Evolutionary conservation across 495 filamentous ascomycete genomes (phyloP).

Genomic region (Xylaria flabelliformis): DNA sequence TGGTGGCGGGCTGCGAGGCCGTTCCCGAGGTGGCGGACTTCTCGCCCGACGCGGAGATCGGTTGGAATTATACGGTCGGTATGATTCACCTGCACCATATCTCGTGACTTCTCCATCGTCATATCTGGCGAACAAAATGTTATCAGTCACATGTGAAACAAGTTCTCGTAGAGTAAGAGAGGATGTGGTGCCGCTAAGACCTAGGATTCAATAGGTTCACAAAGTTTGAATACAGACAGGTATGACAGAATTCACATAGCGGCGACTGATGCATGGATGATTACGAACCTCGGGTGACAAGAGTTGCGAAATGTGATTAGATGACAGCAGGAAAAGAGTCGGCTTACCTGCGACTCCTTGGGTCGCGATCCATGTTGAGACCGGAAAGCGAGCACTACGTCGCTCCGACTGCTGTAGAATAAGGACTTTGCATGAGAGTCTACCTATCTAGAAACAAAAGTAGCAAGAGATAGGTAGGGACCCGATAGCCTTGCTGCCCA

Average conservation of each 20-base stretch:
- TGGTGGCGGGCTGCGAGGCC: slow-evolving; percentile 44
- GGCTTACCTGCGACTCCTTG: slow-evolving; percentile 48
- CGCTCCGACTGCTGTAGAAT: not conserved
- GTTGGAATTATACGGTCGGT: slow-evolving; percentile 57
- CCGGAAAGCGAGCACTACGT: slow-evolving; percentile 8
- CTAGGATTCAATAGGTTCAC: not conserved
- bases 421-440: not conserved
- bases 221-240: not conserved
- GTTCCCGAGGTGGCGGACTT: slow-evolving; percentile 50
- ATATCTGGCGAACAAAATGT: slow-evolving; percentile 41
- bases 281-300: not conserved
- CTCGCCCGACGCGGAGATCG: slow-evolving; percentile 52
- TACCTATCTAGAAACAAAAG: not conserved
- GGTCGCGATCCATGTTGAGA: slow-evolving; percentile 37
- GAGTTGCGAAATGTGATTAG: not conserved
- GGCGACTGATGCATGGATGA: not conserved
- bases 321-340: not conserved
- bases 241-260: not conserved
- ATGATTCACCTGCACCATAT: slow-evolving; percentile 64
- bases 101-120: slow-evolving; percentile 62
- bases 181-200: not conserved
- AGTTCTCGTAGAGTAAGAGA: not conserved
- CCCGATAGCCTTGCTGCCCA: not conserved
- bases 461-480: not conserved
- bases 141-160: not conserved